These are phyloP conservation scores for Scheffersomyces lignosus DNA, from an alignment of 805 yeast genomes.

Conservation along the genomic window DNA sequence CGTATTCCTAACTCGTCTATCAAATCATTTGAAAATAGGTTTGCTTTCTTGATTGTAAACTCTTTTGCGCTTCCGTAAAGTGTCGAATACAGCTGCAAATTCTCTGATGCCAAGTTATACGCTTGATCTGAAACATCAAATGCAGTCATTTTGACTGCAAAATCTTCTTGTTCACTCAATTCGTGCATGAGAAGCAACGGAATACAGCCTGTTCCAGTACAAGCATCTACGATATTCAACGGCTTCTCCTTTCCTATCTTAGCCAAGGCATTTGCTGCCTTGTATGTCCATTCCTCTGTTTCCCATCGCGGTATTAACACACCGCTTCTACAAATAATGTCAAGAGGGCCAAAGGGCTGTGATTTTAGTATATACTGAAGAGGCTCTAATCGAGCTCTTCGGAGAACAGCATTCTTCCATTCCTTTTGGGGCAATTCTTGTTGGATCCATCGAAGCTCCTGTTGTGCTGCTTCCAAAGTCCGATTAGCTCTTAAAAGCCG, in stretches of 20 bases:
- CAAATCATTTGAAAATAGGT: constrained; percentile 11
- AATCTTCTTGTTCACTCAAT: constrained; percentile 8
- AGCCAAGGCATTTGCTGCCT: constrained; percentile 27
- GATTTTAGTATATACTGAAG: constrained; percentile 81
- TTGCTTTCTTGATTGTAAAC: constrained; percentile 11
- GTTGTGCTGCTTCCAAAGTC: constrained; percentile 42
- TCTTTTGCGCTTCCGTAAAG: constrained; percentile 1
- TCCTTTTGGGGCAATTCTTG: constrained; percentile 48
- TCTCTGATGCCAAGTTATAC: constrained; percentile 47
- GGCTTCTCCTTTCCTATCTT: constrained; percentile 5
- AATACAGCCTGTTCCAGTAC: constrained; percentile 90
- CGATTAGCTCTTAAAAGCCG: constrained; percentile 34
- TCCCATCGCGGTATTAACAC: constrained; percentile 94
- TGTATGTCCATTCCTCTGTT: constrained; percentile 85
- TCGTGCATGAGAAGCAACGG: constrained; percentile 48
- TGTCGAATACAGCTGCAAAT: constrained; percentile 23
- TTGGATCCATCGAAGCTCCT: constrained; percentile 65
- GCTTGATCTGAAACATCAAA: constrained; percentile 62
- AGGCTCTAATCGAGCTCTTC: constrained; percentile 60
- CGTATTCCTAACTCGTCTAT: constrained; percentile 4
- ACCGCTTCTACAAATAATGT: constrained; percentile 55
- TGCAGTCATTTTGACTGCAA: constrained; percentile 34
- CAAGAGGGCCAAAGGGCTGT: constrained; percentile 82
- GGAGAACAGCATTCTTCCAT: constrained; percentile 54
- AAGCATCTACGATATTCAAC: constrained; percentile 58